Conservation (phyloP, 2,329 filamentous ascomycete species). For the Fonsecaea erecta region DNA sequence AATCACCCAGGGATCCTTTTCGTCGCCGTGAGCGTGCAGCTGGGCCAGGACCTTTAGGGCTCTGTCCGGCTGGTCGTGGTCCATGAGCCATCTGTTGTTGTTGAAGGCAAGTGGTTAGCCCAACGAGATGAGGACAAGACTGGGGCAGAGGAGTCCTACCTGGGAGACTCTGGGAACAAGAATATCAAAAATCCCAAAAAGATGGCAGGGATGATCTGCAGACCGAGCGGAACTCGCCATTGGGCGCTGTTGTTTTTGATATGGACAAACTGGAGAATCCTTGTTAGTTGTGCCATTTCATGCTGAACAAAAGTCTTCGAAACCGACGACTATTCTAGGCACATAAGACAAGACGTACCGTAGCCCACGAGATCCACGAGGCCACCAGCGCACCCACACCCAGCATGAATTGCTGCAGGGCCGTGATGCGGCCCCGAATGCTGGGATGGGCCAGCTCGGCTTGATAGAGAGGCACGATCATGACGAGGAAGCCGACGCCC, state of each 20-base stretch:
- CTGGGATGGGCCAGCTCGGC: constrained; percentile 78
- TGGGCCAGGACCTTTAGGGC: constrained; percentile 70
- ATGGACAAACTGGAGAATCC: constrained; percentile 48
- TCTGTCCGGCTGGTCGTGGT: constrained; percentile 67
- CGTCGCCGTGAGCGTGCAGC: constrained; percentile 71
- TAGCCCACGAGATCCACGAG: constrained; percentile 73
- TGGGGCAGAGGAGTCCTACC: constrained; percentile 39
- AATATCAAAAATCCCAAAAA: constrained; percentile 69
- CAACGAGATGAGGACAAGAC: constrained; percentile 15
- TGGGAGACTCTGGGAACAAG: constrained; percentile 67
- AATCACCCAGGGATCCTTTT: constrained; percentile 69
- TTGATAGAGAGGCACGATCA: constrained; percentile 75
- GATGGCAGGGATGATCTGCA: constrained; percentile 72
- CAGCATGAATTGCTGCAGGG: constrained; percentile 81
- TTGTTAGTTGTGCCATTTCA: not conserved
- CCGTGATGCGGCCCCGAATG: constrained; percentile 75
- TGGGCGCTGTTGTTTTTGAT: constrained; percentile 57
- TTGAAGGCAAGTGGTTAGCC: constrained; percentile 57
- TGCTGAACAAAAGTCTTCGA: not conserved
- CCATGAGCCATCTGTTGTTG: constrained; percentile 67
- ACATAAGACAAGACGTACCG: constrained; percentile 25
- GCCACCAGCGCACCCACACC: constrained; percentile 75
- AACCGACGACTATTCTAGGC: not conserved
- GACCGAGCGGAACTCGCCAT: constrained; percentile 68
- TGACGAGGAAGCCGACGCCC: constrained; percentile 65